Percentiles rank a stretch among this genome's conserved stretches.
These are phyloP conservation scores for Osmozyma mogii DNA, from an alignment of 805 yeast species.

Conservation along the genomic window DNA sequence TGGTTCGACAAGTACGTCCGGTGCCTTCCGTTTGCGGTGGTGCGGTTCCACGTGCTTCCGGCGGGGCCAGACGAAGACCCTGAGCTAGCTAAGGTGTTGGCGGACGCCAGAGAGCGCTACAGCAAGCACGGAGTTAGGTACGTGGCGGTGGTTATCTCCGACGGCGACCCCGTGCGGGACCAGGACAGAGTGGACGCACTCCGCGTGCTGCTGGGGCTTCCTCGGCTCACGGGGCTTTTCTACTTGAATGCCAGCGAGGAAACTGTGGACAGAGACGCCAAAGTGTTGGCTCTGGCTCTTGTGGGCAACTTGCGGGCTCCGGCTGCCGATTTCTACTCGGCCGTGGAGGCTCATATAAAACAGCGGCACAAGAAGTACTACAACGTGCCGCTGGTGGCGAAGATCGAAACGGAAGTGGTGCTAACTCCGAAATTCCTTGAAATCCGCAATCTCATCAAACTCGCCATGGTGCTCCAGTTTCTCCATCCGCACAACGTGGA, in stretches of 20 bases:
- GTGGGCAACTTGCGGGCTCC: conserved; percentile 20
- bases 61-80: conserved; percentile 9
- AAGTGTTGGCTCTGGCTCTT: conserved; percentile 22
- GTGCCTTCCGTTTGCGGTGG: conserved; percentile 25
- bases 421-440: conserved; percentile 32
- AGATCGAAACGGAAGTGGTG: conserved; percentile 20
- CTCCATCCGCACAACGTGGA: conserved; percentile 27
- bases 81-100: conserved; percentile 11
- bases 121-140: conserved; percentile 7
- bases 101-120: conserved; percentile 6
- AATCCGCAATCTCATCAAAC: conserved; percentile 30
- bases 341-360: conserved; percentile 23
- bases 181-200: conserved; percentile 18
- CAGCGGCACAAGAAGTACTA: conserved; percentile 32
- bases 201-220: conserved; percentile 22
- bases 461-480: conserved; percentile 25
- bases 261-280: conserved; percentile 20
- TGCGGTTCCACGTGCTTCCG: conserved; percentile 15
- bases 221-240: conserved; percentile 24
- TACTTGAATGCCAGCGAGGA: conserved; percentile 11
- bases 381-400: conserved; percentile 20
- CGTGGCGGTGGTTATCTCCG: conserved; percentile 7
- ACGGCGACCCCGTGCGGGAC: conserved; percentile 9
- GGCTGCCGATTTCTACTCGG: conserved; percentile 27
- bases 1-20: conserved; percentile 31